A percentile compares a stretch with the other conserved stretches of the same genome.
phyloP scores from a whole-genome alignment of 768 basidiomycete species.

The Lyophyllum atratum region DNA sequence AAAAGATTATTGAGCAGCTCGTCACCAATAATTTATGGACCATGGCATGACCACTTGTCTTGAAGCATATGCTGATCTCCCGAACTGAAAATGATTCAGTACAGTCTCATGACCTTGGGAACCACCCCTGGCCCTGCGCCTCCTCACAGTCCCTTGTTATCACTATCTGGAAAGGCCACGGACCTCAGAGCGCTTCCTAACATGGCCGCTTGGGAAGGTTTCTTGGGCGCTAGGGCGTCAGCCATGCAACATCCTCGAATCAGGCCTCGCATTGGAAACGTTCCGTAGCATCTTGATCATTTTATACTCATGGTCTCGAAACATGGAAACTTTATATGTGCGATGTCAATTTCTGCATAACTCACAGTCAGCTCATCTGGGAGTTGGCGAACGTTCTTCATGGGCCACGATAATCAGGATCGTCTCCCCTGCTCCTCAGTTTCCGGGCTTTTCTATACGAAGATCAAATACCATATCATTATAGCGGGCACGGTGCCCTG shows the following conservation, averaged over 20 bases:
- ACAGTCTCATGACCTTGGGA: too few species aligned
- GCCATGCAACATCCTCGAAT: neutral
- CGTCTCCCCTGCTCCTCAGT: slow-evolving; percentile 39
- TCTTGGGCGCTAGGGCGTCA: neutral
- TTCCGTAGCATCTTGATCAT: neutral
- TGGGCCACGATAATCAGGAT: slow-evolving; percentile 32
- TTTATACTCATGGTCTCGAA: slow-evolving; percentile 6
- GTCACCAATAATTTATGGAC: too few species aligned
- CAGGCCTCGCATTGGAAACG: neutral
- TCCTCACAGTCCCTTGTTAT: too few species aligned
- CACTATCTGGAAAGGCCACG: too few species aligned
- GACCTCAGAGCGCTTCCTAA: neutral
- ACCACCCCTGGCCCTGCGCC: too few species aligned
- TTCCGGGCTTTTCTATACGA: slow-evolving; percentile 55
- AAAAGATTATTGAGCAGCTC: neutral
- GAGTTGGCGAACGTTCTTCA: slow-evolving; percentile 50
- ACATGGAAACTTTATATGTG: too few species aligned
- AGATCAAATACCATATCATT: slow-evolving; percentile 31
- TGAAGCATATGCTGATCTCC: too few species aligned
- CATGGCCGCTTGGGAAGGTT: neutral
- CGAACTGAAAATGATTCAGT: too few species aligned
- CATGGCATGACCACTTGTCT: too few species aligned
- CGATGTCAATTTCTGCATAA: too few species aligned
- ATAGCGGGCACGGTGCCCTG: slow-evolving; percentile 46
- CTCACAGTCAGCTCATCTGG: slow-evolving; percentile 31